A percentile compares a stretch with the other conserved stretches of the same genome.
These are phyloP conservation scores for Intubia oerlemansii DNA, from an alignment of 2,329 filamentous ascomycete species.

Conservation along the genomic window DNA sequence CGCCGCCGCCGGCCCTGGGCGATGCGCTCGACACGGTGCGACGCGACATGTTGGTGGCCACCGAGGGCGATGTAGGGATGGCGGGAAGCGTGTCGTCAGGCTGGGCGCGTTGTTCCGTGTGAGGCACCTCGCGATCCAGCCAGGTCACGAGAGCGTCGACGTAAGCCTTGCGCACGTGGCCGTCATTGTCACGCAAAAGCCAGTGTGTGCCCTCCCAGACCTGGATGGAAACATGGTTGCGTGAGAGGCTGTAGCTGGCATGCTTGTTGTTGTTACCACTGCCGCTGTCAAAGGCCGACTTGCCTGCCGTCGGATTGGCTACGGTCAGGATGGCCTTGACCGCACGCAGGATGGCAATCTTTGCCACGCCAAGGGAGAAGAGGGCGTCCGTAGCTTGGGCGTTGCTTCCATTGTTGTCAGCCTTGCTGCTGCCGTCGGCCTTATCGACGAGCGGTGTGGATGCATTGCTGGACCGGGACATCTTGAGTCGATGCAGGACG, in stretches of 20 bases:
- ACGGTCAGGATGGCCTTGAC: slow-evolving; percentile 68
- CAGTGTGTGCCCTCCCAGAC: slow-evolving; percentile 96
- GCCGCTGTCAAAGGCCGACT: slow-evolving; percentile 20
- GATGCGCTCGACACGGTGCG: slow-evolving; percentile 26
- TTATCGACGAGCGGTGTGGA: slow-evolving; percentile 17
- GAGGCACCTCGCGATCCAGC: slow-evolving; percentile 60
- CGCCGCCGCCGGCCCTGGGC: slow-evolving; percentile 35
- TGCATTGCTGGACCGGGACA: slow-evolving; percentile 23
- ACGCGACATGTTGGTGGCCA: slow-evolving; percentile 12
- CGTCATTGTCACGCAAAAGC: slow-evolving; percentile 63
- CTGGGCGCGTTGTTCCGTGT: slow-evolving; percentile 37
- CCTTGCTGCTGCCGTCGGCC: slow-evolving; percentile 22
- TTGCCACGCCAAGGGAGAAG: slow-evolving; percentile 31
- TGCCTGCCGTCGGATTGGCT: slow-evolving; percentile 53
- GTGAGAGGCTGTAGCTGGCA: slow-evolving; percentile 47
- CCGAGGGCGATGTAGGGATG: slow-evolving; percentile 1
- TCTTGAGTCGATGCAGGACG: slow-evolving; percentile 59
- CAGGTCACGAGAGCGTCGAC: slow-evolving; percentile 66
- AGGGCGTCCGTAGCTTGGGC: no score
- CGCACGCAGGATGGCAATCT: slow-evolving; percentile 47
- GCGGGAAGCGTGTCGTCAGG: slow-evolving; percentile 31
- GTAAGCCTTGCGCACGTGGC: slow-evolving; percentile 65
- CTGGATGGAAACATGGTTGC: slow-evolving; percentile 55
- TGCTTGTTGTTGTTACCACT: slow-evolving; percentile 28
- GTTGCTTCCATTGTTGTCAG: slow-evolving; percentile 5